Evolutionary conservation across 2,329 filamentous ascomycete genomes (phyloP), one percentile per base, ranked within the genome.

Genomic region (Hirsutella minnesotensis): DNA sequence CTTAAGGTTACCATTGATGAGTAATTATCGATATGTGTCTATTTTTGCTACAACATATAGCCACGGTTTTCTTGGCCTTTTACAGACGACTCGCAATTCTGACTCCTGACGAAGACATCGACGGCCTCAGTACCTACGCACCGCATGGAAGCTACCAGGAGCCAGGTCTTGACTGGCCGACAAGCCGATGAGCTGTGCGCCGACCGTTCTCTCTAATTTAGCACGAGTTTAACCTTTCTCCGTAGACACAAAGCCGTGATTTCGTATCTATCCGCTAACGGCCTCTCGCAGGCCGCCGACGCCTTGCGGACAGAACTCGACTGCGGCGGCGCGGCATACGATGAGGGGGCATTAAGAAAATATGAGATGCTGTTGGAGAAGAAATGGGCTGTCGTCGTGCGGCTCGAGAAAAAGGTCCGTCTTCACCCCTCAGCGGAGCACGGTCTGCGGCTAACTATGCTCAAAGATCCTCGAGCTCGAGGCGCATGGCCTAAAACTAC

Each of bases 381-480:
- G 75, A 96, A 96, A 70, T 96, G 90, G 90, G 95, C 89, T n/a
- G 92, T 86, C 55, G 83, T 95, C 24, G 88, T 95, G 55, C 77
- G 90, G 47, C 65, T 96, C 62, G 89, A 96, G 66, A 95, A 95
- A 66, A 95, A 94, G 83, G 86, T 34, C 13, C 13, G 12, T 8
- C 31, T 7, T n/a, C 13, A 16, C n/a, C 31, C 31, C 8, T 34
- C 84, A 64, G 40, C 24, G 63, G 49, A 19, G 33, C 37, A 29
- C 22, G 24, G 39, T 37, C 38, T 12, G 20, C 12, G 8, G 19
- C 29, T 36, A 19, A 36, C 18, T 5, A 13, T 4, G 16, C 18
- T 37, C 16, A 13, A 35, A 92, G 86, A 94, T 95, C 56, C 87
- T 95, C 79, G 90, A 95, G 49, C 76, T 95, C 18, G 90, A 95